phyloP scores from a whole-genome alignment of 805 yeast species.

The Kazachstania psychrophila region DNA sequence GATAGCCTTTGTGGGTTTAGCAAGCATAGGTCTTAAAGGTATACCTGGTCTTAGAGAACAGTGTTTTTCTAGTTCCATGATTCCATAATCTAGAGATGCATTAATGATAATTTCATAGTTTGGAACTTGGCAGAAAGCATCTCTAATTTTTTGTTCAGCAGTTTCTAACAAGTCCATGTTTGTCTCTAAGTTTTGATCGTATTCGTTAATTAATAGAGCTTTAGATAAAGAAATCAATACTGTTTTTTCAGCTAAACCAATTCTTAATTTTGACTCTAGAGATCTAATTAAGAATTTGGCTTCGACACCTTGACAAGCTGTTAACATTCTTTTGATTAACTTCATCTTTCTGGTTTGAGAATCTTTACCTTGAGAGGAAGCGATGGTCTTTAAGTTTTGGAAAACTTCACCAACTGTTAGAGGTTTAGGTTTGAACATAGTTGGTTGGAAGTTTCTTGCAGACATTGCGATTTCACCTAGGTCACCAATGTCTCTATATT shows the following conservation, averaged over 20 bases:
- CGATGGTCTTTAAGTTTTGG: conserved; percentile 63
- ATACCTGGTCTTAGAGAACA: conserved; percentile 82
- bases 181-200: conserved; percentile 24
- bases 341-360: conserved; percentile 73
- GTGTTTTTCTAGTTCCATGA: conserved; percentile 52
- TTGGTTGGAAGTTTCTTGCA: conserved; percentile 76
- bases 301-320: conserved; percentile 78
- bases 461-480: conserved; percentile 80
- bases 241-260: conserved; percentile 90
- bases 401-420: conserved; percentile 69
- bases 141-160: conserved; percentile 74
- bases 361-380: conserved; percentile 66
- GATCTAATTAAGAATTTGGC: conserved; percentile 87
- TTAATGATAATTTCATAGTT: conserved; percentile 75
- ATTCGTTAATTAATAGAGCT: conserved; percentile 63
- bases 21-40: conserved; percentile 95
- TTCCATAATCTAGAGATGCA: conserved; percentile 58
- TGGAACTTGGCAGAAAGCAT: conserved; percentile 83
- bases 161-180: conserved; percentile 39
- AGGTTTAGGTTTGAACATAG: conserved; percentile 88
- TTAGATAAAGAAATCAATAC: conserved; percentile 78
- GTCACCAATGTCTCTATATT: conserved; percentile 77
- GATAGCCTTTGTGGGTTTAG: conserved; percentile 91
- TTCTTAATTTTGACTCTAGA: conserved; percentile 84
- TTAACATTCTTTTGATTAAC: conserved; percentile 71